Percentiles rank a stretch among this genome's conserved stretches.
Evolutionary conservation across 257 asterid genomes (phyloP).

Genomic region (Prunella vulgaris): DNA sequence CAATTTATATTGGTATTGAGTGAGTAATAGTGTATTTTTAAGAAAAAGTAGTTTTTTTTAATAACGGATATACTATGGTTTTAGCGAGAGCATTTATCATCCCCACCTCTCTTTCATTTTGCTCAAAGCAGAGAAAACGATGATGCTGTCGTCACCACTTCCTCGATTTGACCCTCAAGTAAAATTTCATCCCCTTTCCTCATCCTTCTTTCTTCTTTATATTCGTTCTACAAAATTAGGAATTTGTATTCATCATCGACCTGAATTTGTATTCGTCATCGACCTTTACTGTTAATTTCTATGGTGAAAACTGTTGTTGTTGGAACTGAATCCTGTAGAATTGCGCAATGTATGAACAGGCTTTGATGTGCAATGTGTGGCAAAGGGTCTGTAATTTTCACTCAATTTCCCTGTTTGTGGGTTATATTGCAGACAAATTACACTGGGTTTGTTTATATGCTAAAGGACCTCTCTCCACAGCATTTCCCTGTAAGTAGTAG

Average conservation of each 20-base stretch:
- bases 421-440: not conserved
- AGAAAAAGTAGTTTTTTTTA: not conserved
- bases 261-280: constrained; percentile 1
- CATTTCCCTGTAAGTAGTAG: constrained; percentile 16
- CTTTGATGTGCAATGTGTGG: not conserved
- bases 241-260: not conserved
- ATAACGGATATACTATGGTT: not conserved
- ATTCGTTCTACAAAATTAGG: not conserved
- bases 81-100: not conserved
- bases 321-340: not conserved
- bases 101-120: constrained; percentile 16
- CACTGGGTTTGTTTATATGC: constrained; percentile 7
- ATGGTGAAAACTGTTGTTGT: not conserved
- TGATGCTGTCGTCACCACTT: constrained; percentile 30
- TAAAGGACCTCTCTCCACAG: constrained; percentile 19
- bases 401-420: not conserved
- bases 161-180: constrained; percentile 20
- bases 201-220: not conserved
- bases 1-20: no score
- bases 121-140: constrained; percentile 1
- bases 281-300: not conserved
- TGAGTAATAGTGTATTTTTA: no score
- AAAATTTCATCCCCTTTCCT: not conserved
- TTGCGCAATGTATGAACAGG: not conserved
- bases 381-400: not conserved